Base-by-base conservation (phyloP, 495 filamentous ascomycete species). In the Entonaema liquescens region DNA sequence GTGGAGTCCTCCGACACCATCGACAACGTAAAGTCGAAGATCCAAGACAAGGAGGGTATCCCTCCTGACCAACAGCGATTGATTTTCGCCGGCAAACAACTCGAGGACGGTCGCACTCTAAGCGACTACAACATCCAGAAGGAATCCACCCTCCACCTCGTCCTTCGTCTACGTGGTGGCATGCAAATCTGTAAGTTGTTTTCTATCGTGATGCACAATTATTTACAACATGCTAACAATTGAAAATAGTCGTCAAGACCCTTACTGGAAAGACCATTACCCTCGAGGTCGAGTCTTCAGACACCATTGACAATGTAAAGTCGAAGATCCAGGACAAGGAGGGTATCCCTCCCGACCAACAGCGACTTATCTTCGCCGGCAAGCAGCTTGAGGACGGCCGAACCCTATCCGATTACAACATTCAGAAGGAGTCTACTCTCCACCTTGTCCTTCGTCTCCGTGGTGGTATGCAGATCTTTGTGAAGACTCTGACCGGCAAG, bases 81-180 rank as follows among this genome's bases (percentile, higher is more conserved):
- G 83, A 98, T 98, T 84, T 98, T 98, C 78, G 95, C 95, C 68
- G 95, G 95, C 70, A 98, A 98, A 89, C 95, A 98, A 79, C 89
- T 98, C 12, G 95, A 98, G 79, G 95, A 98, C 79, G 95, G 95
- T 70, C 95, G 95, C 65, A 98, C 95, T 67, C 88, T 98, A 6
- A 94, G 91, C 65, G 95, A 98, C 80, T 98, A 98, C 86, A 98
- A 98, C 80, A 98, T 98, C 64, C 95, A 98, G 83, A 98, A 98
- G 88, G 95, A 98, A 82, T 94, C 91, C 12, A 98, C 95, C 25
- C 91, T 98, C 29, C 95, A 98, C 77, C 83, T 98, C 26, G 95
- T 98, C 66, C 94, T 98, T 57, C 95, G 95, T 83, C 93, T 98
- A 11, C 95, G 95, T 85, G 95, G 95, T 83, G 95, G 95, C 79